Conservation (phyloP, 2,329 filamentous ascomycete species). For the Cordyceps cicadae region DNA sequence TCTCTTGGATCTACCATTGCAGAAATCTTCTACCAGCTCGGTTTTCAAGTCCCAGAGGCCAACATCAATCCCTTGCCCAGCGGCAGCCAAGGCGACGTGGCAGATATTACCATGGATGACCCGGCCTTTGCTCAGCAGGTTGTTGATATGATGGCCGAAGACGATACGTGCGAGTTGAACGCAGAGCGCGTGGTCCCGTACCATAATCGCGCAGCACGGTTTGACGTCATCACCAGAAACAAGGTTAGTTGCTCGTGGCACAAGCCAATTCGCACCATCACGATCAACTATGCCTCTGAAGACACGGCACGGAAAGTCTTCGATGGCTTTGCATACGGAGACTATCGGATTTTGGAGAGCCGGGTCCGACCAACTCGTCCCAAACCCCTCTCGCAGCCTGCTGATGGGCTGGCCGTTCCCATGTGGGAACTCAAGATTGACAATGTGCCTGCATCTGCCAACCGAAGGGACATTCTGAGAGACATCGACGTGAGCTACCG, state of each 20-base stretch:
- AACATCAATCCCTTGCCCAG: not conserved
- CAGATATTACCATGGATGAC: constrained; percentile 2
- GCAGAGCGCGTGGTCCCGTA: not conserved
- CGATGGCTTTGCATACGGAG: not conserved
- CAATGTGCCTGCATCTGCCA: not conserved
- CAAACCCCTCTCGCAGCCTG: too few species aligned
- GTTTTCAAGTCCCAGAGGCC: not conserved
- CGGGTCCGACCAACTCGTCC: not conserved
- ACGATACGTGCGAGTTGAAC: not conserved
- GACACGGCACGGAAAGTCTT: not conserved
- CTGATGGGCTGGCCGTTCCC: not conserved
- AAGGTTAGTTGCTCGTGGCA: constrained; percentile 10
- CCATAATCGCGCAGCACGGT: not conserved
- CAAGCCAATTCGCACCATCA: constrained; percentile 1
- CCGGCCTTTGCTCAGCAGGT: not conserved
- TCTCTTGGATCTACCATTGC: not conserved
- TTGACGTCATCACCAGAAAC: not conserved
- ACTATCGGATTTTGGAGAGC: not conserved
- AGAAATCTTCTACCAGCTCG: not conserved
- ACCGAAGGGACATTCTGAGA: not conserved
- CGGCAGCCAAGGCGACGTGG: not conserved
- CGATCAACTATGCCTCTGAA: not conserved
- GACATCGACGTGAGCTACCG: not conserved
- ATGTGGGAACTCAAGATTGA: not conserved
- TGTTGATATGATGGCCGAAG: not conserved